These are phyloP conservation scores for Fusarium sp. DNA, from an alignment of 2,329 filamentous ascomycete species.

Conservation along the genomic window DNA sequence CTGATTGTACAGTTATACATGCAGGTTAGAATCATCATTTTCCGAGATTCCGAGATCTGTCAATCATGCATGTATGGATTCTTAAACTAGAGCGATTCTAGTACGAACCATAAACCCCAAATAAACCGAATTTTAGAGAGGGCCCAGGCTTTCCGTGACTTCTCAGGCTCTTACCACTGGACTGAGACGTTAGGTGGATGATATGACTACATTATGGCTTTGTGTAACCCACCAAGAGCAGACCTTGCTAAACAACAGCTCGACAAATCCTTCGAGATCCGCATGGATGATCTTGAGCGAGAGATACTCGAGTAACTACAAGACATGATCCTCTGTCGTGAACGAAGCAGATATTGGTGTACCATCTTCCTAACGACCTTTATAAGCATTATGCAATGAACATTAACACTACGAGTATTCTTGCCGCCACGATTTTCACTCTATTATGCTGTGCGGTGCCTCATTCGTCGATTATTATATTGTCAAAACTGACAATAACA, in stretches of 20 bases:
- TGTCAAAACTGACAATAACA: background rate
- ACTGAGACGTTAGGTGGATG: background rate
- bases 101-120: background rate
- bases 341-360: background rate
- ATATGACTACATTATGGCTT: background rate
- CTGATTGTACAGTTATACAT: background rate
- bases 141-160: fast-evolving
- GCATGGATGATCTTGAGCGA: background rate
- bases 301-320: background rate
- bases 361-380: no score
- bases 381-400: background rate
- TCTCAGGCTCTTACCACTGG: no score
- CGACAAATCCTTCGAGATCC: background rate
- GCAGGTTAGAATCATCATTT: background rate
- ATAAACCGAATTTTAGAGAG: no score
- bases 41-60: background rate
- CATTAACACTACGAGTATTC: background rate
- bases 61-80: background rate
- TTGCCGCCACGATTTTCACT: background rate
- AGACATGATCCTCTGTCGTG: background rate
- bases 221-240: background rate
- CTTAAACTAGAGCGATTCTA: background rate
- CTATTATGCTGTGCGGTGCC: background rate
- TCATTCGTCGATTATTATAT: no score
- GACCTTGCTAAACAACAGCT: background rate